phyloP scores from a whole-genome alignment of 805 yeast genomes.

The Sugiyamaella mastotermitis region DNA sequence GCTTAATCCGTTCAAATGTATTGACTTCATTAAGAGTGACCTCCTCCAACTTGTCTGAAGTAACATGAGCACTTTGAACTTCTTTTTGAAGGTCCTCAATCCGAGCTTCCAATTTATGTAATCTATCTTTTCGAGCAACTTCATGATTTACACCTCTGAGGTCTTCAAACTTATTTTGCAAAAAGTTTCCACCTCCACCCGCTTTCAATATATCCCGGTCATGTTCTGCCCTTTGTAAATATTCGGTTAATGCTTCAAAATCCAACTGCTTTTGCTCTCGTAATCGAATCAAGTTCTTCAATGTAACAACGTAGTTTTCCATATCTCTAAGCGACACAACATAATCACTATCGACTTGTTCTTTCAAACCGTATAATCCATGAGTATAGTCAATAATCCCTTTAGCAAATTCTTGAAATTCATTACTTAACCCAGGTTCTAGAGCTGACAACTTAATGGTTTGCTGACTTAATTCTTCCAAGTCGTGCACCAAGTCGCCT shows the following conservation, averaged over 20 bases:
- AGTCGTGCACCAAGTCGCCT: constrained; percentile 66
- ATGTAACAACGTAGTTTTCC: constrained; percentile 67
- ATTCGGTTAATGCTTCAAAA: constrained; percentile 77
- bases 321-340: constrained; percentile 78
- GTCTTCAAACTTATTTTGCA: constrained; percentile 55
- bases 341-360: constrained; percentile 68
- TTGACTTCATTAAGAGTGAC: constrained; percentile 51
- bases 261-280: constrained; percentile 91
- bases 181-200: constrained; percentile 46
- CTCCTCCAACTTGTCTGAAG: constrained; percentile 50
- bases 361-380: constrained; percentile 40
- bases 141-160: constrained; percentile 59
- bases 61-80: constrained; percentile 43
- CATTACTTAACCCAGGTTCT: constrained; percentile 37
- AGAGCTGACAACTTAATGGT: constrained; percentile 59
- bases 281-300: constrained; percentile 65
- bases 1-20: constrained; percentile 74
- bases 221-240: constrained; percentile 59
- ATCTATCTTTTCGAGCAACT: constrained; percentile 45
- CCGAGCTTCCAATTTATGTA: constrained; percentile 44
- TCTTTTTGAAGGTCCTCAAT: constrained; percentile 46
- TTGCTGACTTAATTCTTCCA: constrained; percentile 63
- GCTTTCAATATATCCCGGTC: constrained; percentile 55
- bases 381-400: constrained; percentile 41
- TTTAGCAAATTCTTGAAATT: constrained; percentile 41